Evolutionary conservation across 768 basidiomycete genomes (phyloP), one percentile per base, ranked within the genome.

Genomic region (Suillus spraguei): DNA sequence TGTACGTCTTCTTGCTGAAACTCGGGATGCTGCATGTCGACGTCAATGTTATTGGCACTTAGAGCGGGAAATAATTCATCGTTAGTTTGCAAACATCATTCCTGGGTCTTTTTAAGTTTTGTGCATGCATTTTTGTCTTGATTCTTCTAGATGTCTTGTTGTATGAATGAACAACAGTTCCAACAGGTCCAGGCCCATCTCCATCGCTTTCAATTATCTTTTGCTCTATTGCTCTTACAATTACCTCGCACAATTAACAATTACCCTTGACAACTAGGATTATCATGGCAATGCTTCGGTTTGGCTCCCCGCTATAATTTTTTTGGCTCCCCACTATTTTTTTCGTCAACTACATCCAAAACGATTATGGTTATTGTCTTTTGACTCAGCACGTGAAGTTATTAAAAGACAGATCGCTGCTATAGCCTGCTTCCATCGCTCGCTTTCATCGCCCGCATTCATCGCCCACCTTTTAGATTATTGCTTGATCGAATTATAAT

Each of bases 1-100:
- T 60, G 60, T 32, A 42, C 20, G 32, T 60, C 60, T 38, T 60
- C 60, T 33, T 8, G 59, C 55, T 36, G n/a, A n/a, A n/a, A 10
- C 9, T 46, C 5, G 5, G 39, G 39, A 16, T 39, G 44, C n/a
- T 46, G 44, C 44, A 46, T 46, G n/a, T 46, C 44, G 2, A 46
- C 4, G 5, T 47, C 46, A 8, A 24, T 24, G 46, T 47, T 47
- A 24, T 47, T 3, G 13, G 5, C 22, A 22, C 22, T 47, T 22
- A 47, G 13, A 24, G 13, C 11, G 13, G 22, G 46, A 1, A 24
- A 24, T 2, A 24, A 47, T 47, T 14, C 22, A 24, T 47, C 22
- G 5, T 47, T 11, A 47, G 46, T 11, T 22, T 47, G 22, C 13
- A 24, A 47, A 47, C 9, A 44, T 20, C 17, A 44, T 44, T 46